phyloP scores from a whole-genome alignment of 225 moss, liverwort and hornwort genomes.

The Polytrichum commune region DNA sequence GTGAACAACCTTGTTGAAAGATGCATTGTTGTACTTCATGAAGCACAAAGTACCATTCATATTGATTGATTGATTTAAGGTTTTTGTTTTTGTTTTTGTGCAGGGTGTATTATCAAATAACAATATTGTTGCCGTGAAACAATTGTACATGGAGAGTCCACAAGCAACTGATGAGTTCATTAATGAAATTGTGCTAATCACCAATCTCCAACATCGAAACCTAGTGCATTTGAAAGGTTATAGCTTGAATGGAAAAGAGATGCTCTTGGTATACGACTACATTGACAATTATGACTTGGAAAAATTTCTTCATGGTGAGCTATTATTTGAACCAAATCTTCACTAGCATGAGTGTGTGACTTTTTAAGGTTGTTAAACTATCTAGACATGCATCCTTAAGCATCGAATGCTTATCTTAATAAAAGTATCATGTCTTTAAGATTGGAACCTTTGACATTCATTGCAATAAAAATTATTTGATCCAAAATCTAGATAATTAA shows the following conservation, averaged over 20 bases:
- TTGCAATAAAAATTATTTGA: neutral
- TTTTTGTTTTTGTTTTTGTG: neutral
- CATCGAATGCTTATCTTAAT: neutral
- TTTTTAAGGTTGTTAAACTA: no score
- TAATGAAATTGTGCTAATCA: conserved; percentile 41
- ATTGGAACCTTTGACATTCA: neutral
- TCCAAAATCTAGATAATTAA: neutral
- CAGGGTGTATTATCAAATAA: conserved; percentile 24
- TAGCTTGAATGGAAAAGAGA: conserved; percentile 36
- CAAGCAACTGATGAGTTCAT: conserved; percentile 33
- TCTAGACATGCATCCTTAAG: no score
- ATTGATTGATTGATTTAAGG: neutral
- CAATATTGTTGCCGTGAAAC: conserved; percentile 25
- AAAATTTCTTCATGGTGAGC: conserved; percentile 29
- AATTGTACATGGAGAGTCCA: conserved; percentile 15
- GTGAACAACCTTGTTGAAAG: no score
- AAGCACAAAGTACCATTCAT: no score
- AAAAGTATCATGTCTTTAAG: neutral
- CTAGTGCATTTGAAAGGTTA: conserved; percentile 36
- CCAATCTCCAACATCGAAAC: conserved; percentile 39
- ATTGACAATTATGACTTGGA: conserved; percentile 43
- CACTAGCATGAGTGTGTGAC: no score
- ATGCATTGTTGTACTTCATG: no score
- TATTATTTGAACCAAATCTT: neutral
- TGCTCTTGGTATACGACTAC: conserved; percentile 43